A percentile compares a stretch with the other conserved stretches of the same genome.
phyloP scores from a whole-genome alignment of 805 yeast species.

The Suhomyces canberraensis region DNA sequence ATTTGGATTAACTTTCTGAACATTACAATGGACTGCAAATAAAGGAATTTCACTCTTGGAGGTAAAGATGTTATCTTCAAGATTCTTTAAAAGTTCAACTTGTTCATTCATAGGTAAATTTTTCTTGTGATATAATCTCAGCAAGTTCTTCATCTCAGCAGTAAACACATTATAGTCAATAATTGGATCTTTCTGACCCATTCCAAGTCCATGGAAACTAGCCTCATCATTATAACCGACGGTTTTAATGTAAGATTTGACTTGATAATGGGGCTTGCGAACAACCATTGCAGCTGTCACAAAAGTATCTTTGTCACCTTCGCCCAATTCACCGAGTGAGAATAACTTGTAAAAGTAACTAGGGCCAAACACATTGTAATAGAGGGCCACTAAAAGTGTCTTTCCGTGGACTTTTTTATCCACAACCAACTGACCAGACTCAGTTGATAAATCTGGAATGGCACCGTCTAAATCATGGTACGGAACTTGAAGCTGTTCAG shows the following conservation, averaged over 20 bases:
- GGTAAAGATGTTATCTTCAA: neutral
- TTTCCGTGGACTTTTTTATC: slow-evolving; percentile 57
- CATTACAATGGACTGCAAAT: slow-evolving; percentile 5
- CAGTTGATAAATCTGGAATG: slow-evolving; percentile 47
- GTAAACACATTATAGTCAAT: slow-evolving; percentile 13
- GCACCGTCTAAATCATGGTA: slow-evolving; percentile 10
- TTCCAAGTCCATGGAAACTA: slow-evolving; percentile 17
- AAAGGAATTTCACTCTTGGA: neutral
- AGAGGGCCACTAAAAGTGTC: slow-evolving; percentile 55
- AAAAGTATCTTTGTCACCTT: slow-evolving; percentile 38
- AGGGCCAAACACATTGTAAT: slow-evolving; percentile 51
- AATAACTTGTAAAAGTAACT: slow-evolving; percentile 6
- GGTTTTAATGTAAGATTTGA: slow-evolving; percentile 14
- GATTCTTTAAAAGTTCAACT: neutral
- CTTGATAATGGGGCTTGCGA: slow-evolving; percentile 15
- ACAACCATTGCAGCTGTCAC: slow-evolving; percentile 24
- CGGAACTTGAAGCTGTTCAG: slow-evolving; percentile 9
- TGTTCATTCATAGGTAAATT: slow-evolving; percentile 1
- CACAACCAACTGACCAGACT: slow-evolving; percentile 65
- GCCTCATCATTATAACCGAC: slow-evolving; percentile 25
- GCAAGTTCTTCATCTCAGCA: slow-evolving; percentile 2
- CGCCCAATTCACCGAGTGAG: slow-evolving; percentile 18
- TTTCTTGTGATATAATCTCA: slow-evolving; percentile 1
- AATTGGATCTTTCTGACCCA: slow-evolving; percentile 32
- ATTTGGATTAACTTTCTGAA: slow-evolving; percentile 1